These are phyloP conservation scores for Dactylellina haptotyla DNA, from an alignment of 2,329 filamentous ascomycete species.

Conservation along the genomic window DNA sequence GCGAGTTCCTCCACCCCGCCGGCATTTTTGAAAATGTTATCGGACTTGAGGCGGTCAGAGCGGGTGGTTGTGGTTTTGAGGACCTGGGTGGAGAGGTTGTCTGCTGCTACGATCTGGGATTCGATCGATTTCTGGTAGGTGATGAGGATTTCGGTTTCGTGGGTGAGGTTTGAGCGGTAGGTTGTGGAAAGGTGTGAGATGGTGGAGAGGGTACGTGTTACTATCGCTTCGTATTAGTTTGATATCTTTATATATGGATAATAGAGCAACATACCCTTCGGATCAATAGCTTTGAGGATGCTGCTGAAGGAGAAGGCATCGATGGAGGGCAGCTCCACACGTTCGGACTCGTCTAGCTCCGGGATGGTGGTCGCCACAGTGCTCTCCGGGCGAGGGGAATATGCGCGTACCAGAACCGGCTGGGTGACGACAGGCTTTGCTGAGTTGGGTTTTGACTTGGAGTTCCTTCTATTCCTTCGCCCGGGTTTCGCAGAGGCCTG, in stretches of 20 bases:
- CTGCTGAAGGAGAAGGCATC: constrained; percentile 58
- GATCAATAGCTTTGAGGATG: constrained; percentile 58
- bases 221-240: constrained; percentile 33
- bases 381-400: constrained; percentile 38
- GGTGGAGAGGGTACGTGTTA: constrained; percentile 55
- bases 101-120: constrained; percentile 55
- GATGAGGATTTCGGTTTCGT: constrained; percentile 56
- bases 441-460: constrained; percentile 25
- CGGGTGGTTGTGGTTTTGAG: constrained; percentile 57
- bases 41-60: constrained; percentile 56
- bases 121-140: constrained; percentile 56
- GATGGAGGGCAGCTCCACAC: constrained; percentile 56
- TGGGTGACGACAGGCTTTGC: constrained; percentile 32
- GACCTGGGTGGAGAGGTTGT: constrained; percentile 55
- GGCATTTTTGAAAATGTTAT: constrained; percentile 56
- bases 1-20: constrained; percentile 56
- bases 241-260: neutral
- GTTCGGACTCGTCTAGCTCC: constrained; percentile 55
- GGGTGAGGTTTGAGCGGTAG: constrained; percentile 56
- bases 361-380: constrained; percentile 29
- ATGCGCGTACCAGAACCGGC: constrained; percentile 43
- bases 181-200: constrained; percentile 55
- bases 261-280: constrained; percentile 53
- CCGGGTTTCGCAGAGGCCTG: constrained; percentile 25
- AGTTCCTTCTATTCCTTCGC: constrained; percentile 23